phyloP scores from a whole-genome alignment of 2,329 filamentous ascomycete genomes.

The Karstenula rhodostoma region DNA sequence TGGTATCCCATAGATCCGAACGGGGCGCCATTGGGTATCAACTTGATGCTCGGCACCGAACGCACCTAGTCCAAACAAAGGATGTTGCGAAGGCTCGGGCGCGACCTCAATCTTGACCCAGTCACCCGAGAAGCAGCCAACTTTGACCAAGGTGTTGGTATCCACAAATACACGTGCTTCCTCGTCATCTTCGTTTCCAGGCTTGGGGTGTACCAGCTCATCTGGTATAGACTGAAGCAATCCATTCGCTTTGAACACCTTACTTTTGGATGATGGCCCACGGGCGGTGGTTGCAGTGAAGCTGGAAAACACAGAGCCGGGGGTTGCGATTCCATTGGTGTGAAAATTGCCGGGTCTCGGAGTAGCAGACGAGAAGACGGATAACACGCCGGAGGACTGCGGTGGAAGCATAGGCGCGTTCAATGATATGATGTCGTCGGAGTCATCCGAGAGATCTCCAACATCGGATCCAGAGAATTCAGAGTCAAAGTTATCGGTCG shows the following conservation, averaged over 20 bases:
- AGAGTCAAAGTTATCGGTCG: conserved; percentile 58
- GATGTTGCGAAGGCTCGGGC: conserved; percentile 74
- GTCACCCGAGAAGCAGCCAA: conserved; percentile 96
- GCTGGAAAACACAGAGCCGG: conserved; percentile 87
- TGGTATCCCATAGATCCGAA: conserved; percentile 87
- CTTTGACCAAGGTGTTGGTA: conserved; percentile 81
- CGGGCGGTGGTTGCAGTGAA: conserved; percentile 86
- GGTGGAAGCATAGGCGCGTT: conserved; percentile 79
- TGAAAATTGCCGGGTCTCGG: conserved; percentile 77
- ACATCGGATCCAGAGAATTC: conserved; percentile 71
- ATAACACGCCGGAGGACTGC: conserved; percentile 80
- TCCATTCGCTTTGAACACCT: conserved; percentile 84
- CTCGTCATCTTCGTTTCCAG: conserved; percentile 83
- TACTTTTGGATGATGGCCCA: conserved; percentile 72
- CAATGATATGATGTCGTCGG: conserved; percentile 92
- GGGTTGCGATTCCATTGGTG: conserved; percentile 78
- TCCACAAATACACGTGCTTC: conserved; percentile 89
- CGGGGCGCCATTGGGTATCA: conserved; percentile 75
- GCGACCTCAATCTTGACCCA: conserved; percentile 88
- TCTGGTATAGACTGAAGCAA: conserved; percentile 76
- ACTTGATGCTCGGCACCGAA: conserved; percentile 71
- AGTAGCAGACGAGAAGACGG: conserved; percentile 80
- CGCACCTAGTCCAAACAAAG: conserved; percentile 72
- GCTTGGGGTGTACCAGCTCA: conserved; percentile 85
- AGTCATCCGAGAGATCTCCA: conserved; percentile 88